Conservation (phyloP, 73 alveolate species). For the Paramecium primaurelia region DNA sequence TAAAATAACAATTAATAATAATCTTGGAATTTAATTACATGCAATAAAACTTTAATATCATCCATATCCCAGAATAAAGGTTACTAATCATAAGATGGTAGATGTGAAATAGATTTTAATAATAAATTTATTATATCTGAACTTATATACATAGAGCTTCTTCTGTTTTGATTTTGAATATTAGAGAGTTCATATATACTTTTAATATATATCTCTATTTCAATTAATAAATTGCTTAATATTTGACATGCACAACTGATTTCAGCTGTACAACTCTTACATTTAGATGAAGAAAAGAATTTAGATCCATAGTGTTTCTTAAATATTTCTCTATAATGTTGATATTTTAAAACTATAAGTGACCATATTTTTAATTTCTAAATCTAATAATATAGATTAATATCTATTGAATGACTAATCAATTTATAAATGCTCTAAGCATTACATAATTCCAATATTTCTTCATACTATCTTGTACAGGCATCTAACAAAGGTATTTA, state of each 20-base stretch:
- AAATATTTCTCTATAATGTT: neutral
- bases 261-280: constrained; percentile 46
- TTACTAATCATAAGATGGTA: neutral
- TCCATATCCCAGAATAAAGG: constrained; percentile 46
- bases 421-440: neutral
- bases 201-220: constrained; percentile 21
- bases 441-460: constrained; percentile 8
- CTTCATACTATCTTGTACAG: constrained; percentile 22
- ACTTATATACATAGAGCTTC: neutral
- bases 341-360: neutral
- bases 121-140: neutral
- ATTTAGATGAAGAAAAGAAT: neutral
- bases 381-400: neutral
- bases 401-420: constrained; percentile 3
- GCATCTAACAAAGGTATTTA: neutral
- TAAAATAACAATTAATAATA: neutral
- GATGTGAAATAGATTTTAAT: neutral
- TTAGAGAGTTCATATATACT: neutral
- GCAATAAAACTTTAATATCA: neutral
- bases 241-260: neutral
- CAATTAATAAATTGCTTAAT: neutral
- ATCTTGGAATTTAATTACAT: constrained; percentile 18
- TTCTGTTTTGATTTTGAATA: neutral
- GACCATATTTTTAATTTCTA: constrained; percentile 42
- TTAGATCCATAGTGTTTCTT: neutral